Evolutionary conservation across 495 filamentous ascomycete genomes (phyloP).

Genomic region (Neurospora sp.): DNA sequence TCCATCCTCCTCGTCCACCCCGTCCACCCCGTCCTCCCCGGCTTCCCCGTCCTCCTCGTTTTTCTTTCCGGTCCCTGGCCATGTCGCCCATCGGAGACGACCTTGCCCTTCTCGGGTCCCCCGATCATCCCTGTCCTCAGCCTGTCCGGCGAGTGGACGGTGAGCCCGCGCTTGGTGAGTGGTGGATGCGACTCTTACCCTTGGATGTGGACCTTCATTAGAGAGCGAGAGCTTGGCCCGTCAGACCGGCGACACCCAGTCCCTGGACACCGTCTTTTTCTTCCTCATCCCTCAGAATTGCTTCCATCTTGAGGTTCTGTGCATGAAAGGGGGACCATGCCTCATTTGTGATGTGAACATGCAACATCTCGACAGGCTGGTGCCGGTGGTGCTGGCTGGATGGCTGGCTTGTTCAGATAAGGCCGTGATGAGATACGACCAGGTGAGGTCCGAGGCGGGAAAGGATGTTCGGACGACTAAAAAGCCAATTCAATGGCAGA

Average conservation of each 20-base stretch:
- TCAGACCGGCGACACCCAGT: neutral
- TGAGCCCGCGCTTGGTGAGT: slow-evolving; percentile 14
- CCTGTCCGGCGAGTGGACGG: slow-evolving; percentile 2
- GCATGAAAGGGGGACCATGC: neutral
- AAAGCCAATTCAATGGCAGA: neutral
- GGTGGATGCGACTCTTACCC: slow-evolving; percentile 8
- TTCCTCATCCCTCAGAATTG: neutral
- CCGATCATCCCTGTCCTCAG: neutral
- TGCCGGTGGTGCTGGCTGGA: neutral
- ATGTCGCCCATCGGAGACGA: neutral
- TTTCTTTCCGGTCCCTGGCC: neutral
- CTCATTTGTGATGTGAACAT: neutral
- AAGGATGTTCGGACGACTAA: neutral
- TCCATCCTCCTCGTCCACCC: neutral
- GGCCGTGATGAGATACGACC: neutral
- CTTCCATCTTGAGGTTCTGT: neutral
- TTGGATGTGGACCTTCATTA: slow-evolving; percentile 22
- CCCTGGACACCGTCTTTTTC: neutral
- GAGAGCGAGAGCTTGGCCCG: neutral
- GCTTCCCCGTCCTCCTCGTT: neutral
- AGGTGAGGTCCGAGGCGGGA: neutral
- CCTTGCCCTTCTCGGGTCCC: neutral
- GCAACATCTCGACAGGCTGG: neutral
- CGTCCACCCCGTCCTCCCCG: neutral
- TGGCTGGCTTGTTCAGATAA: neutral